These are phyloP conservation scores for Cyberlindnera saturnus DNA, from an alignment of 805 yeast species.

Conservation along the genomic window DNA sequence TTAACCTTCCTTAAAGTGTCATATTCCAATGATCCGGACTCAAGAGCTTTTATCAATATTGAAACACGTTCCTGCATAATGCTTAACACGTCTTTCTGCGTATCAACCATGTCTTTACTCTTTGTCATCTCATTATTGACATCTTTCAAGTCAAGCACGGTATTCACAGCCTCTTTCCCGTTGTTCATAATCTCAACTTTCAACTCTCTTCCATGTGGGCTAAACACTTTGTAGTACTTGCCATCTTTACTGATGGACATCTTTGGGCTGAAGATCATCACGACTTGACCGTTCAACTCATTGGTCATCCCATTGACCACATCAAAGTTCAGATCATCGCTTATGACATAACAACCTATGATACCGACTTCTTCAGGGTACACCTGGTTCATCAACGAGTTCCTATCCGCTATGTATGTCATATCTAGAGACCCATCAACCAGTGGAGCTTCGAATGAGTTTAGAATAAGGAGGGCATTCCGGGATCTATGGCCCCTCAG, in stretches of 20 bases:
- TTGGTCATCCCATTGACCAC: background rate
- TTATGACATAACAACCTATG: conserved; percentile 8
- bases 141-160: conserved; percentile 7
- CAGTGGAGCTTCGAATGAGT: conserved; percentile 11
- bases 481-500: conserved; percentile 6
- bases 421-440: conserved; percentile 1
- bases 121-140: conserved; percentile 2
- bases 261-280: conserved; percentile 7
- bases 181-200: conserved; percentile 1
- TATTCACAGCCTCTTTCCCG: conserved; percentile 12
- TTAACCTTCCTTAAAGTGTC: conserved; percentile 13
- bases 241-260: conserved; percentile 8
- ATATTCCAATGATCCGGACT: background rate
- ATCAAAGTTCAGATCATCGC: conserved; percentile 1
- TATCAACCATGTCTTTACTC: conserved; percentile 6
- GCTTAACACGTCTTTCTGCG: conserved; percentile 5
- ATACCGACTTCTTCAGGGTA: conserved; percentile 12
- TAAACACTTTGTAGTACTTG: conserved; percentile 5
- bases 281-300: background rate
- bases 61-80: conserved; percentile 3
- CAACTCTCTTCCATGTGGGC: conserved; percentile 1
- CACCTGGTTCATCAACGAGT: conserved; percentile 10
- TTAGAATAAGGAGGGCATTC: background rate
- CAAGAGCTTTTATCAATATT: conserved; percentile 1
- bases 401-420: conserved; percentile 2